phyloP scores from a whole-genome alignment of 768 basidiomycete species.

The Neoboletus magnificus region DNA sequence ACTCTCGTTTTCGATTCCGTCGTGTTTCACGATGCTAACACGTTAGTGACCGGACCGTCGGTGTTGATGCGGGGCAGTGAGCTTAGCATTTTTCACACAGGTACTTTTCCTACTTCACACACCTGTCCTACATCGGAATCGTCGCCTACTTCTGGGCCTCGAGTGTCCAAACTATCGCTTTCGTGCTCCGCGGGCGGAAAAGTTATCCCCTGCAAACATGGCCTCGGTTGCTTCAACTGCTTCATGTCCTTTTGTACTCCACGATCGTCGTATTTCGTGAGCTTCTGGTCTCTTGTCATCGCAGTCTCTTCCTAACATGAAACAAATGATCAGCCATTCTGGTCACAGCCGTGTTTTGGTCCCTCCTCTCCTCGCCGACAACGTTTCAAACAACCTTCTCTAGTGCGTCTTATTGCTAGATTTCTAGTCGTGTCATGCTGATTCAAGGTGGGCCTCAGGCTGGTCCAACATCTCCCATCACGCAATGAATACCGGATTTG shows the following conservation, averaged over 20 bases:
- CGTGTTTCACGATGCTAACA: constrained; percentile 23
- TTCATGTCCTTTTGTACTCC: constrained; percentile 53
- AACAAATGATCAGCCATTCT: constrained; percentile 46
- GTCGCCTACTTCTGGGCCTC: constrained; percentile 62
- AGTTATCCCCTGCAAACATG: constrained; percentile 59
- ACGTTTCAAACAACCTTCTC: constrained; percentile 40
- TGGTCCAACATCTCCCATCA: constrained; percentile 63
- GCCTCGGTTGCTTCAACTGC: constrained; percentile 50
- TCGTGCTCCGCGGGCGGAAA: constrained; percentile 33
- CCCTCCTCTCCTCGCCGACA: constrained; percentile 41
- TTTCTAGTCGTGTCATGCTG: neutral
- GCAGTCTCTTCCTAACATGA: neutral
- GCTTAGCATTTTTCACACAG: constrained; percentile 29
- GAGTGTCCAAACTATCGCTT: constrained; percentile 49
- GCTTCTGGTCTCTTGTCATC: constrained; percentile 23
- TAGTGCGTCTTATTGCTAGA: constrained; percentile 31
- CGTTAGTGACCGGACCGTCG: constrained; percentile 31
- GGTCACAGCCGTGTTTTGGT: constrained; percentile 65
- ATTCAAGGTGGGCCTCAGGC: constrained; percentile 31
- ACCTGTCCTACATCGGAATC: constrained; percentile 59
- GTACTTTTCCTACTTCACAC: constrained; percentile 63
- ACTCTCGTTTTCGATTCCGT: constrained; percentile 30
- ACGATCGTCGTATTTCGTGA: constrained; percentile 57
- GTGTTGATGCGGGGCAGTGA: neutral
- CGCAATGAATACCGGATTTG: constrained; percentile 54